phyloP scores from a whole-genome alignment of 768 basidiomycete species.

The Phylloporus arenicola region DNA sequence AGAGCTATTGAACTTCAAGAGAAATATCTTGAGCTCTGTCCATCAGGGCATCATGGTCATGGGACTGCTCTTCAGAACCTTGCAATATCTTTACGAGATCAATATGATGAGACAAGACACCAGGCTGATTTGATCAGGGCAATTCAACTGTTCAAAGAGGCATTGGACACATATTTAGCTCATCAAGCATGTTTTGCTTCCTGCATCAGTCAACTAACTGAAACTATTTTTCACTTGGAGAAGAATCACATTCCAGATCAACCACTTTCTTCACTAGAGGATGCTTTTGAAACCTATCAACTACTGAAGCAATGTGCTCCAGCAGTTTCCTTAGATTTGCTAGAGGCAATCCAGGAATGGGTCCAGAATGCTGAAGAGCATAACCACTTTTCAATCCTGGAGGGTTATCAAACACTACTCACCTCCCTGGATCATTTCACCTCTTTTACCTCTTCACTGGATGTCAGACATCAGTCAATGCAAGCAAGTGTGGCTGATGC shows the following conservation, averaged over 20 bases:
- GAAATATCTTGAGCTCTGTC: not conserved
- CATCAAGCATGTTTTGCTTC: not conserved
- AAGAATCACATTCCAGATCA: not conserved
- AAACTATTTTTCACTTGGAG: not conserved
- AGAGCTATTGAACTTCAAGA: not conserved
- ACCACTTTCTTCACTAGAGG: not conserved
- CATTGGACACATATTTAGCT: not conserved
- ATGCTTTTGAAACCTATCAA: not conserved
- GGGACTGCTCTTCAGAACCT: not conserved
- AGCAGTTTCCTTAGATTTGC: not conserved
- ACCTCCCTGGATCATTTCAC: not conserved
- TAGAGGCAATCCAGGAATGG: not conserved
- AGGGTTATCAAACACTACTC: not conserved
- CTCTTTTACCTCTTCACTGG: not conserved
- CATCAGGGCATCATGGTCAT: not conserved
- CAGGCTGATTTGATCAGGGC: not conserved
- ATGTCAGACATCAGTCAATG: not conserved
- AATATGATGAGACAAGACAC: not conserved
- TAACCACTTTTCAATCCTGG: not conserved
- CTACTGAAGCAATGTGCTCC: not conserved
- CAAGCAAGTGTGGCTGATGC: not conserved
- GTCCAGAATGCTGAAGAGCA: not conserved
- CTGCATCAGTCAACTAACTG: not conserved
- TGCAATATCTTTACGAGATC: not conserved
- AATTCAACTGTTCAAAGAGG: not conserved